Conservation (phyloP, 2,329 filamentous ascomycete species). For the Botrytis squamosa region DNA sequence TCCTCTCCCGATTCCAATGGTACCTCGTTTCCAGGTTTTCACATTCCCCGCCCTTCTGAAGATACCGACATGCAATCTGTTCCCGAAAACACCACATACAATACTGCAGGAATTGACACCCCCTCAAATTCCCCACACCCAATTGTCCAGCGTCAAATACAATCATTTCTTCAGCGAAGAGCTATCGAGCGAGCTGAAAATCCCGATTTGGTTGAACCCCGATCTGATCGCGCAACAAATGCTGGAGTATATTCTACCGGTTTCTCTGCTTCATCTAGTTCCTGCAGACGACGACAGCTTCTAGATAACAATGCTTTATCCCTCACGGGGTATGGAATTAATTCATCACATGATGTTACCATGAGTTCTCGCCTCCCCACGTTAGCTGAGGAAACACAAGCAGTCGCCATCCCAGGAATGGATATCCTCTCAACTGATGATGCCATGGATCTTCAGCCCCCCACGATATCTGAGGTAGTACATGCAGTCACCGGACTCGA, state of each 20-base stretch:
- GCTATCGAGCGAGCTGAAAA: neutral
- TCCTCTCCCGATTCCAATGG: neutral
- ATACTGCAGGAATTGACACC: neutral
- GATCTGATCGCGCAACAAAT: neutral
- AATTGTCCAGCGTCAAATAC: neutral
- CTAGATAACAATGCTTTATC: accelerated
- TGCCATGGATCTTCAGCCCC: too few species aligned
- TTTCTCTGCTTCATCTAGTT: neutral
- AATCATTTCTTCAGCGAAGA: neutral
- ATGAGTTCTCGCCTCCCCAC: too few species aligned
- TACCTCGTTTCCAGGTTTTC: neutral
- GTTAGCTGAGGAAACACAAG: too few species aligned
- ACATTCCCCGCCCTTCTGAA: neutral
- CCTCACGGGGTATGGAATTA: accelerated
- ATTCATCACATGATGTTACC: neutral
- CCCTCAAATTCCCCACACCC: accelerated
- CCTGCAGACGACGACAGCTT: neutral
- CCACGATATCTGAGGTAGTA: too few species aligned
- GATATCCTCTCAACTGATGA: neutral
- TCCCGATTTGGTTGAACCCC: neutral
- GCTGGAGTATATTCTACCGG: too few species aligned
- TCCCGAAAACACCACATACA: neutral
- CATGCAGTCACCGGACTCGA: too few species aligned
- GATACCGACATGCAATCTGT: neutral
- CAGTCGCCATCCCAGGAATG: neutral